These are phyloP conservation scores for Pseudogymnoascus sp. DNA, from an alignment of 2,329 filamentous ascomycete species.

Conservation along the genomic window DNA sequence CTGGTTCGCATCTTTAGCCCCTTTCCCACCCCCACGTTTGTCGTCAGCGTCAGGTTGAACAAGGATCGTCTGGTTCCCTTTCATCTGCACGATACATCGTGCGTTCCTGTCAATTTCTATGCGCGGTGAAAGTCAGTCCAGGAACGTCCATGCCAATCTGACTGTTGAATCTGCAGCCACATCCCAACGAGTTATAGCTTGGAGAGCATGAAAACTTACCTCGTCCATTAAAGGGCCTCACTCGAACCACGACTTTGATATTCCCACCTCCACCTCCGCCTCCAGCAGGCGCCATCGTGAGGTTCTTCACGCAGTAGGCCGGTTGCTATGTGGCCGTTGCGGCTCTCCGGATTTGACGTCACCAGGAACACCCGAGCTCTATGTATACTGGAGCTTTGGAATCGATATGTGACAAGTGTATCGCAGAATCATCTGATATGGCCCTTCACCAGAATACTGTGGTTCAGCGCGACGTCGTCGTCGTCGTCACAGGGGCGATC, in stretches of 20 bases:
- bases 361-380: constrained; percentile 5
- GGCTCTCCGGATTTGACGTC: not conserved
- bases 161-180: constrained; percentile 14
- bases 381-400: not conserved
- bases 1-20: constrained; percentile 60
- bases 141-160: not conserved
- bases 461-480: not conserved
- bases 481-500: not conserved
- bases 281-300: constrained; percentile 41
- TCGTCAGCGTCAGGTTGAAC: constrained; percentile 57
- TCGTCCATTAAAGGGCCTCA: constrained; percentile 91
- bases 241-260: constrained; percentile 98
- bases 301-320: not conserved
- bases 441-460: not conserved
- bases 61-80: constrained; percentile 83
- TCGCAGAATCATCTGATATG: constrained; percentile 4
- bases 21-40: constrained; percentile 55
- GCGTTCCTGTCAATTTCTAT: constrained; percentile 82
- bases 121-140: constrained; percentile 15
- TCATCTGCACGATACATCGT: constrained; percentile 98
- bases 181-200: not conserved
- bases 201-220: constrained; percentile 46
- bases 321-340: constrained; percentile 6
- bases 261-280: constrained; percentile 77
- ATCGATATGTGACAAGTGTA: not conserved